Evolutionary conservation across 345 rosid species (phyloP), one percentile per base, ranked within the genome.

Genomic region (Moricandia arvensis): DNA sequence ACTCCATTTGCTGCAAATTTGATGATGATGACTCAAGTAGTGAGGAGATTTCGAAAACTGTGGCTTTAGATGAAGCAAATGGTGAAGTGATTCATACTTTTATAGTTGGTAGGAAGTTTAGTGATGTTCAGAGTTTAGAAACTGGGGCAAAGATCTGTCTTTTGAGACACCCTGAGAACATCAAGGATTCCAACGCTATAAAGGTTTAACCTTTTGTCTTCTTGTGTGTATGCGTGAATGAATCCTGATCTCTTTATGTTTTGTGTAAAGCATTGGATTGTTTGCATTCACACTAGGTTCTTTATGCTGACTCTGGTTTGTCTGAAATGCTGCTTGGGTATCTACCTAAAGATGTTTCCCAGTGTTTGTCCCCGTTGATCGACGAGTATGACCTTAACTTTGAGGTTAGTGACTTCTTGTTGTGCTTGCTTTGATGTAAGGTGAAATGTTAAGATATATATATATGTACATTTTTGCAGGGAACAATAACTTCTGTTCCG

Each of bases 61-160:
- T 49, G 30, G 69, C 12, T 69, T 16, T 60, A 26, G 81, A 85
- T 49, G 85, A 66, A 43, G 64, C 76, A 33, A 69, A 57, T 35
- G 87, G 71, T 74, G 74, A 69, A 53, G 54, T 69, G 79, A 84
- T 91, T 80, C 82, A 84, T 3, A 90, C 98, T 21, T 87, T 83
- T 80, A 90, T 90, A 54, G 97, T 94, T 71, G 97, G 98, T n/a
- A 89, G 95, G 69, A 87, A 82, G 84, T 94, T 85, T 69, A 85
- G 96, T 77, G 85, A 79, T 65, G 83, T 82, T 85, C 87, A 76
- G 72, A 85, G 75, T 41, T 61, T 94, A 69, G 80, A 66, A 41
- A 61, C 66, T 72, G 96, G 89, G 45, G 81, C 64, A 3, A 76
- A 18, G 26, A 74, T 90, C 61, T 83, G 61, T 77, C 96, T 94